phyloP scores from a whole-genome alignment of 2,329 filamentous ascomycete genomes.

The Verticillium dahliae region DNA sequence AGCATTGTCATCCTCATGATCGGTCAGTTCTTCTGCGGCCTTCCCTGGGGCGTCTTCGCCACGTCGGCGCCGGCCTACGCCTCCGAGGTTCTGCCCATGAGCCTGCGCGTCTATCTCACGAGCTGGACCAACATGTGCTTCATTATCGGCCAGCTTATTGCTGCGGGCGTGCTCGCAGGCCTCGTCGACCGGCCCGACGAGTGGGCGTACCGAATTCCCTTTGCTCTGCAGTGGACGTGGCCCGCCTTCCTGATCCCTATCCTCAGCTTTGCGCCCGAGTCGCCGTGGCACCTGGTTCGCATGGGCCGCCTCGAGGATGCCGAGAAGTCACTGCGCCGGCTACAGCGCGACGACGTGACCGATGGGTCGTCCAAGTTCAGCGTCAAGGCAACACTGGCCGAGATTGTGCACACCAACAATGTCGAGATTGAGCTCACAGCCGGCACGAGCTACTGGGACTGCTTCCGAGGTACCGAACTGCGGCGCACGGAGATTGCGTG shows the following conservation, averaged over 20 bases:
- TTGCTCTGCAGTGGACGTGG: constrained; percentile 42
- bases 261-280: constrained; percentile 37
- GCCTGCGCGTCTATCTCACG: constrained; percentile 36
- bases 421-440: constrained; percentile 23
- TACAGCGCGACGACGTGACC: constrained; percentile 7
- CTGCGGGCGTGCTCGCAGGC: constrained; percentile 28
- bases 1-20: constrained; percentile 22
- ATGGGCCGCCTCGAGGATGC: constrained; percentile 24
- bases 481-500: constrained; percentile 26
- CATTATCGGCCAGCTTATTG: constrained; percentile 32
- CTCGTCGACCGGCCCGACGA: constrained; percentile 25
- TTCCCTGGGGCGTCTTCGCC: constrained; percentile 33
- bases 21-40: constrained; percentile 27
- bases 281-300: constrained; percentile 35
- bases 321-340: constrained; percentile 20
- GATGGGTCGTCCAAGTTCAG: constrained; percentile 15
- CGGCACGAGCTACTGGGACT: constrained; percentile 29
- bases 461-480: constrained; percentile 31
- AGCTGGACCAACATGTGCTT: constrained; percentile 38
- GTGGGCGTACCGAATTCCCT: constrained; percentile 41
- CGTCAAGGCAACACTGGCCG: constrained; percentile 26
- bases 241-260: constrained; percentile 31
- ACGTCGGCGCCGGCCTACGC: constrained; percentile 41
- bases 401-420: constrained; percentile 35
- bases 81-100: constrained; percentile 31